Percentiles rank a stretch among this genome's conserved stretches.
Evolutionary conservation across 2,329 filamentous ascomycete species (phyloP).

Genomic region (Verticillium nubilum): DNA sequence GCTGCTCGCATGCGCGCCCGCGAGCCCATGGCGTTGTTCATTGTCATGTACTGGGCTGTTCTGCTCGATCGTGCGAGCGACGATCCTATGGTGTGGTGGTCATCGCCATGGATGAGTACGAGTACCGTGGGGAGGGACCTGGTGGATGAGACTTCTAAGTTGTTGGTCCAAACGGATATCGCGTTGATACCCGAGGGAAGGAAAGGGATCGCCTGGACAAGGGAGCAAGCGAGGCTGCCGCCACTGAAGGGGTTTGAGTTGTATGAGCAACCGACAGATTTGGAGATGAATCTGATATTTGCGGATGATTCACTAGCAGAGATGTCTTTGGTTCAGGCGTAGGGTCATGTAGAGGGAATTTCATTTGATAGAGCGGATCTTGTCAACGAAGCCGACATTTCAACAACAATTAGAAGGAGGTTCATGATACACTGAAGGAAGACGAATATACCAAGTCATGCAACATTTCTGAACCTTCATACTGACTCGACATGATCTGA

Average conservation of each 20-base stretch:
- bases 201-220: constrained; percentile 3
- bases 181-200: not conserved
- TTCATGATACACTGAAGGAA: no score
- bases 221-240: constrained; percentile 1
- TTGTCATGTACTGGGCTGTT: constrained; percentile 32
- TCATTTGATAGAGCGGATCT: no score
- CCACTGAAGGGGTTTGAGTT: not conserved
- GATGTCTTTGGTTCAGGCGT: not conserved
- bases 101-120: not conserved
- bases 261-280: not conserved
- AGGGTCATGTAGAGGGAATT: not conserved
- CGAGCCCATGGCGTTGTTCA: constrained; percentile 29
- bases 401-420: no score
- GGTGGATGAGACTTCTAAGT: not conserved
- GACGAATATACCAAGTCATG: no score
- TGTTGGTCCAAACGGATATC: not conserved
- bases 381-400: no score
- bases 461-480: no score
- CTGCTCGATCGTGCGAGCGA: constrained; percentile 16
- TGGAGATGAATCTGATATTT: not conserved
- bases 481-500: no score
- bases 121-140: not conserved
- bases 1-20: constrained; percentile 18
- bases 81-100: not conserved
- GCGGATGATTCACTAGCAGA: not conserved